These are phyloP conservation scores for Cyclotella sp. DNA, from an alignment of 108 stramenopile species.

Conservation along the genomic window DNA sequence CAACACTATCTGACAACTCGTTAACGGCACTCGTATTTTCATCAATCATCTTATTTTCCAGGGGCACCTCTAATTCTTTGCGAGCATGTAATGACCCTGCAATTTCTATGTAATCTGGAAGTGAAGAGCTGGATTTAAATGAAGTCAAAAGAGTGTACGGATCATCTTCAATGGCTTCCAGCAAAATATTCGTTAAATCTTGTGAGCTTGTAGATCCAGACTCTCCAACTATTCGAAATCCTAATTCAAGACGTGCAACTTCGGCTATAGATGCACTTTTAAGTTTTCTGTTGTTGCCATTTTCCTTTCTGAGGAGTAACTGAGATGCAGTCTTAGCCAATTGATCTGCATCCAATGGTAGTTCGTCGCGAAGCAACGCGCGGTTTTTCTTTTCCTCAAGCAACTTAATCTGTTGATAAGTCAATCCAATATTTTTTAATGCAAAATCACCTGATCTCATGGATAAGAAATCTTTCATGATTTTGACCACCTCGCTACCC, in stretches of 20 bases:
- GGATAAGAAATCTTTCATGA: slow-evolving; percentile 4
- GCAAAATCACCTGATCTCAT: slow-evolving; percentile 1
- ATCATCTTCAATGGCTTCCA: slow-evolving; percentile 14
- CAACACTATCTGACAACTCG: not conserved
- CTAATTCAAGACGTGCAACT: slow-evolving; percentile 25
- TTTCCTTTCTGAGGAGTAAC: no score
- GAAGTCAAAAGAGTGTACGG: not conserved
- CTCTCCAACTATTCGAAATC: slow-evolving; percentile 24
- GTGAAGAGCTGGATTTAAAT: slow-evolving; percentile 2
- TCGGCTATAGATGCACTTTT: slow-evolving; percentile 3
- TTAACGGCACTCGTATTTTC: not conserved
- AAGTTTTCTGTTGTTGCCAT: slow-evolving; percentile 7
- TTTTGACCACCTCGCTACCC: slow-evolving; percentile 9
- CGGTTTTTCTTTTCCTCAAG: not conserved
- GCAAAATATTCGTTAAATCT: slow-evolving; percentile 13
- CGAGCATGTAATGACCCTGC: slow-evolving; percentile 4
- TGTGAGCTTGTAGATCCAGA: slow-evolving; percentile 9
- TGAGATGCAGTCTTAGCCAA: not conserved
- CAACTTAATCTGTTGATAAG: slow-evolving; percentile 12
- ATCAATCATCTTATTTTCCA: slow-evolving; percentile 2
- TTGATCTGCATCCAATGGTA: no score
- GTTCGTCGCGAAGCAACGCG: not conserved
- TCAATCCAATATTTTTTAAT: slow-evolving; percentile 20
- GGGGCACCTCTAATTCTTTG: not conserved
- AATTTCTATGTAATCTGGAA: slow-evolving; percentile 7